Conservation (phyloP, 1,139 yeast species). For the Debaryomyces coudertii region DNA sequence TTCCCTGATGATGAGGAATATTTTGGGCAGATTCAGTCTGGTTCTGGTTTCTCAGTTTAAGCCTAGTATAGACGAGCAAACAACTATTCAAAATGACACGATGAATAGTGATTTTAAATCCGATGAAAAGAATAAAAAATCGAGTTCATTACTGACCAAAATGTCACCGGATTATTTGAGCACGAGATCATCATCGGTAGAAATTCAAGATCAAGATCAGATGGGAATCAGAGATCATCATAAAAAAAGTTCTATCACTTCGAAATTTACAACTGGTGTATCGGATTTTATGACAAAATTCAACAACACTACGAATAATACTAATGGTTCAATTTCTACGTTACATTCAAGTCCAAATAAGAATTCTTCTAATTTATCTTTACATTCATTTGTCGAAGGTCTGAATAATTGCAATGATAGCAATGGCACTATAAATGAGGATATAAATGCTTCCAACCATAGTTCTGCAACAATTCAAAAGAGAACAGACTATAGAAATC, state of each 20-base stretch:
- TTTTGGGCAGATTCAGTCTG: conserved; percentile 39
- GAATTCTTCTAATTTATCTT: conserved; percentile 32
- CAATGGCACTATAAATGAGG: conserved; percentile 1
- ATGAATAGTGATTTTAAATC: conserved; percentile 11
- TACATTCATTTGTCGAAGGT: conserved; percentile 37
- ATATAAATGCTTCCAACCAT: background rate
- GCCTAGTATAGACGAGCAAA: conserved; percentile 10
- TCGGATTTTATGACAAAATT: conserved; percentile 48
- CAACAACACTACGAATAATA: conserved; percentile 21
- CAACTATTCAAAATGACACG: conserved; percentile 4
- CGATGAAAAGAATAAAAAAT: conserved; percentile 21
- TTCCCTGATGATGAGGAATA: conserved; percentile 38
- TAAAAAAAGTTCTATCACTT: conserved; percentile 40
- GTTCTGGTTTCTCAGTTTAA: conserved; percentile 29
- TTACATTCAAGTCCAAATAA: conserved; percentile 17
- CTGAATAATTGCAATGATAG: conserved; percentile 18
- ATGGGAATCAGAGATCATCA: background rate
- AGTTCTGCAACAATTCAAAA: conserved; percentile 15
- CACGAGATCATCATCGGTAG: conserved; percentile 45
- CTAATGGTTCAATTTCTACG: conserved; percentile 7
- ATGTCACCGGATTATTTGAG: conserved; percentile 40
- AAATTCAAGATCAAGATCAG: conserved; percentile 15
- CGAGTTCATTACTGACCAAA: conserved; percentile 32
- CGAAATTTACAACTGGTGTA: conserved; percentile 45
- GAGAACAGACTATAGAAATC: conserved; percentile 35